Evolutionary conservation across 2,329 filamentous ascomycete species (phyloP), one percentile per base, ranked within the genome.

Genomic region (Epicoccum nigrum): DNA sequence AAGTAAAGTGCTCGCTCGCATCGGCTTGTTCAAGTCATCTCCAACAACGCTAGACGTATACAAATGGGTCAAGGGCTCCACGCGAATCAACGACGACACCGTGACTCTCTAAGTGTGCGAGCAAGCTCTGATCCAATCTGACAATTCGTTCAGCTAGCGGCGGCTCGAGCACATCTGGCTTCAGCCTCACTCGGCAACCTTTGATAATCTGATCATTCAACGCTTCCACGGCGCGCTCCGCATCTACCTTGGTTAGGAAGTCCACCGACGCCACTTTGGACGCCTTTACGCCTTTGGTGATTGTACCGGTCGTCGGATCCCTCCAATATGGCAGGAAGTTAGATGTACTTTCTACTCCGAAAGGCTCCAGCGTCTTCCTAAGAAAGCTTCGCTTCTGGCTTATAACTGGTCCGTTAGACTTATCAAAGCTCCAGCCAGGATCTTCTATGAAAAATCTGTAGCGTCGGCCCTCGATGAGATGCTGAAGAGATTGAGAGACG

Each of bases 231-330:
- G 62, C 65, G 7, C 51, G 41, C 1, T 64, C 57, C 2, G 62
- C 63, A 25, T 59, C 63, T 9, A 60, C 48, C 25, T 59, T 67
- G 4, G 65, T 62, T n/a, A 23, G 34, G 27, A 68, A 67, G 27
- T 68, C 65, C 6, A 67, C 44, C 19, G 46, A 40, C 43, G 56
- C 55, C 8, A 67, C 30, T 32, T 62, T 28, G 3, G 23, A 19
- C 9, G 7, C 30, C 7, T 9, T n/a, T 8, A 11, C 21, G 12
- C 20, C 6, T 30, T 7, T 45, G 31, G 12, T 2, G 7, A 31
- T 16, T 58, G 15, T 40, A 54, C n/a, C n/a, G 37, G 56, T 58
- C 2, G 45, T 43, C 12, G 35, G 2, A 62, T 7, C 0, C 9
- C 17, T 11, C 65, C 43, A 5, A 64, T 20, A 3, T n/a, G n/a